These are phyloP conservation scores for Oropetium thomaeum DNA, from an alignment of 176 grass and related monocot genomes.

Conservation along the genomic window DNA sequence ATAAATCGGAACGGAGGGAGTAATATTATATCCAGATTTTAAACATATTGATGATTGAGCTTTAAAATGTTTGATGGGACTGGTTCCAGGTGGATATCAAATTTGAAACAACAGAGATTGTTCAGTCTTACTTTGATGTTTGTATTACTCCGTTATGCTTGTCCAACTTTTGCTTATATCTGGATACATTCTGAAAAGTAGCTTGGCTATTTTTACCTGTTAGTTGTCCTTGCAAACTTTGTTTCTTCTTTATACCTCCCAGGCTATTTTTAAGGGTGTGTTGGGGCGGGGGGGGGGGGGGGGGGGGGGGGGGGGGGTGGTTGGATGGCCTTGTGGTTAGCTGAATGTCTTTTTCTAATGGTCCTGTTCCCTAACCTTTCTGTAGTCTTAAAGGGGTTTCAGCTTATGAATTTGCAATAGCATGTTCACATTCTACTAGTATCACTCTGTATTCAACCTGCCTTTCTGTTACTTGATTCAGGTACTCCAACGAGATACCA, in stretches of 20 bases:
- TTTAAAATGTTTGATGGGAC: not conserved
- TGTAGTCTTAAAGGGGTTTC: not conserved
- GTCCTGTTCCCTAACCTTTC: not conserved
- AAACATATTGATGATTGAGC: not conserved
- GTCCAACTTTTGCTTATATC: not conserved
- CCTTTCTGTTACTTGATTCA: slow-evolving; percentile 22
- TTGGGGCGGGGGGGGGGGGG: no score
- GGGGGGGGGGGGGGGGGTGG: no score
- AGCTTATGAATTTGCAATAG: not conserved
- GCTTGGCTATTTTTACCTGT: not conserved
- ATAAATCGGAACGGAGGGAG: no score
- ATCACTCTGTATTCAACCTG: no score
- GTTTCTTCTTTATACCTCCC: not conserved
- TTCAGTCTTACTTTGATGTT: not conserved
- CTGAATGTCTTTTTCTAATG: not conserved
- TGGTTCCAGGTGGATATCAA: not conserved
- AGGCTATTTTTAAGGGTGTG: not conserved
- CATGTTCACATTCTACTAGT: not conserved
- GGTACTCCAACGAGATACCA: slow-evolving; percentile 94
- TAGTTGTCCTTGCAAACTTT: not conserved
- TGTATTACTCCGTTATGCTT: not conserved
- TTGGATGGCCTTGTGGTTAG: not conserved
- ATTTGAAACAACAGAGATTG: not conserved
- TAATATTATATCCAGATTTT: not conserved
- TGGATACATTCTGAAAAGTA: not conserved